Conservation (phyloP, 2,329 filamentous ascomycete species). For the Curvularia spicifera region DNA sequence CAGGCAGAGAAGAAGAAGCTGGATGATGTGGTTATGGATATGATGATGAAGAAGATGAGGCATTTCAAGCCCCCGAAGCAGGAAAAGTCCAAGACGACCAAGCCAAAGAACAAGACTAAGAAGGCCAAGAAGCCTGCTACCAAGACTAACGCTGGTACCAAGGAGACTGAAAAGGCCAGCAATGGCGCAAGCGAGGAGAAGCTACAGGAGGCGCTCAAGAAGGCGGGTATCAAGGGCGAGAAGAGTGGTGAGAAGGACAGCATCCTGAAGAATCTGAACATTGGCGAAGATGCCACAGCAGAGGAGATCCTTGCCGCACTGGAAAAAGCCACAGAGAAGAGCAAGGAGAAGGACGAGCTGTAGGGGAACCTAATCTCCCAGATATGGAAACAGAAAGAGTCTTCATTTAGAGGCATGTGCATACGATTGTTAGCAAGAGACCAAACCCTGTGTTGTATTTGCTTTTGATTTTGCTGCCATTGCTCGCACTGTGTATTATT, state of each 20-base stretch:
- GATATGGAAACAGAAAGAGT: neutral
- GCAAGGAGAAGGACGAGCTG: slow-evolving; percentile 16
- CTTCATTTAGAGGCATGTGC: neutral
- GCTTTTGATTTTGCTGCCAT: neutral
- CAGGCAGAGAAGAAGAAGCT: slow-evolving; percentile 72
- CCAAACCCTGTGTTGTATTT: neutral
- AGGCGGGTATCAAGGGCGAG: slow-evolving; percentile 38
- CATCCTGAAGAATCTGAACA: slow-evolving; percentile 34
- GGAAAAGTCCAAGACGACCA: slow-evolving; percentile 46
- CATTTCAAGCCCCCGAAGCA: slow-evolving; percentile 52
- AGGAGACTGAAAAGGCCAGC: slow-evolving; percentile 35
- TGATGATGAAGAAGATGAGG: slow-evolving; percentile 66
- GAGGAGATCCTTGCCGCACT: slow-evolving; percentile 57
- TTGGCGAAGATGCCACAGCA: slow-evolving; percentile 41
- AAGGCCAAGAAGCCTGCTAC: slow-evolving; percentile 38
- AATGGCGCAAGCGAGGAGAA: slow-evolving; percentile 41
- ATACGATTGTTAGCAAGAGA: neutral
- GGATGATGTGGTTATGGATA: slow-evolving; percentile 71
- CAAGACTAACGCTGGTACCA: slow-evolving; percentile 29
- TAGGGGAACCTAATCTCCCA: slow-evolving; percentile 25
- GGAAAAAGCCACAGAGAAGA: slow-evolving; percentile 44
- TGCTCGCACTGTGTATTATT: neutral
- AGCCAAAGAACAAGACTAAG: slow-evolving; percentile 24
- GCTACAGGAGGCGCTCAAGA: slow-evolving; percentile 38
- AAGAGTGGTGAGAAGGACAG: slow-evolving; percentile 23